Conservation (phyloP, 2,329 filamentous ascomycete species). For the Ceratocystis variospora region DNA sequence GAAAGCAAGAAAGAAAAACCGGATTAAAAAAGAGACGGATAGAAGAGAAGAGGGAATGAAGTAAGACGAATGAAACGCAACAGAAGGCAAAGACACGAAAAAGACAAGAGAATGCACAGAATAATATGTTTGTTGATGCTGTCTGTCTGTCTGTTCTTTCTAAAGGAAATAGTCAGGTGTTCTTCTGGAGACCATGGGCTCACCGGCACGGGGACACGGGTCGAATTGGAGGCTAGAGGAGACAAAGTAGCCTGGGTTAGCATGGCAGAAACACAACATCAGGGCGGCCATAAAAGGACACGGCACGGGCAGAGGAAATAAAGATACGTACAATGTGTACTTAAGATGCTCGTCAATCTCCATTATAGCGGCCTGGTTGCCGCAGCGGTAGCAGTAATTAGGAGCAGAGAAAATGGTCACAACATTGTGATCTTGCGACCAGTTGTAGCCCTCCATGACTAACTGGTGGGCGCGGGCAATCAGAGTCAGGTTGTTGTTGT, state of each 20-base stretch:
- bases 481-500: constrained; percentile 93
- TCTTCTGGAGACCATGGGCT: constrained; percentile 94
- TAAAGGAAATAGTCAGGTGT: constrained; percentile 99
- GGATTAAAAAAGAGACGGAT: background rate
- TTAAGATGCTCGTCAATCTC: constrained; percentile 99
- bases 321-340: constrained; percentile 81
- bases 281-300: too few species aligned
- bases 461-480: constrained; percentile 95
- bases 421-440: constrained; percentile 96
- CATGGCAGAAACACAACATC: too few species aligned
- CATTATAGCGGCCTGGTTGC: constrained; percentile 99
- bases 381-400: constrained; percentile 97
- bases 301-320: background rate
- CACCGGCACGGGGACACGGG: constrained; percentile 89
- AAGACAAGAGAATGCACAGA: background rate
- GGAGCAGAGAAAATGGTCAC: constrained; percentile 95
- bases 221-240: constrained; percentile 84
- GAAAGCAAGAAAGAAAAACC: background rate
- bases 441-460: constrained; percentile 99
- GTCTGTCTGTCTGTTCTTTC: background rate
- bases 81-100: too few species aligned
- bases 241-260: constrained; percentile 22
- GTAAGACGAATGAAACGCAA: background rate
- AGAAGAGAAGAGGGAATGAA: background rate
- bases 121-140: background rate